Conservation (phyloP, 1,284 basidiomycete genomes). For the Tausonia pullulans region DNA sequence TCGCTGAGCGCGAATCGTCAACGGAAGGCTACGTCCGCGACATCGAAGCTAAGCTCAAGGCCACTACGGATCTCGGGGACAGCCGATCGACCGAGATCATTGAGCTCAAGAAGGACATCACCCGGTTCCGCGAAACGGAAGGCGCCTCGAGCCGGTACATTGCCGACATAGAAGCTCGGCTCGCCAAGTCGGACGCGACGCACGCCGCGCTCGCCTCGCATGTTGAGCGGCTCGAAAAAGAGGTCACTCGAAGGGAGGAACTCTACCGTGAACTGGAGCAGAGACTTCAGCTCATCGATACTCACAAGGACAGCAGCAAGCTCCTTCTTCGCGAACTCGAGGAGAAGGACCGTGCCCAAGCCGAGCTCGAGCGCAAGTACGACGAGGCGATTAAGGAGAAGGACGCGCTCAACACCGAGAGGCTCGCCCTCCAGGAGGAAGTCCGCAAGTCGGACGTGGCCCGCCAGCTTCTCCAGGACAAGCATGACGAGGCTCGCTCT, state of each 20-base stretch:
- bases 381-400: constrained; percentile 59
- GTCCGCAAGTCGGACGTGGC: constrained; percentile 12
- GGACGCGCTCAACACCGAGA: constrained; percentile 51
- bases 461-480: neutral
- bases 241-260: constrained; percentile 60
- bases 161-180: constrained; percentile 71
- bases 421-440: constrained; percentile 44
- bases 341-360: constrained; percentile 59
- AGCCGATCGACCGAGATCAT: constrained; percentile 62
- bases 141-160: constrained; percentile 66
- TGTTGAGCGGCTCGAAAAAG: constrained; percentile 65
- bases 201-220: constrained; percentile 53
- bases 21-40: constrained; percentile 91
- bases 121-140: constrained; percentile 64
- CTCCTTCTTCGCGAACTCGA: constrained; percentile 60
- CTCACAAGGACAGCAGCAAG: constrained; percentile 47
- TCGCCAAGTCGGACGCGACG: constrained; percentile 67
- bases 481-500: neutral
- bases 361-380: constrained; percentile 63
- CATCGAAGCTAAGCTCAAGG: constrained; percentile 77
- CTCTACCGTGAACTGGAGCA: constrained; percentile 53
- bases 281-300: constrained; percentile 56
- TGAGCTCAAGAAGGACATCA: constrained; percentile 73
- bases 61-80: constrained; percentile 63
- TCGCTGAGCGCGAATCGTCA: constrained; percentile 76